Evolutionary conservation across 768 basidiomycete genomes (phyloP).

Genomic region (Tylopilus sp.): DNA sequence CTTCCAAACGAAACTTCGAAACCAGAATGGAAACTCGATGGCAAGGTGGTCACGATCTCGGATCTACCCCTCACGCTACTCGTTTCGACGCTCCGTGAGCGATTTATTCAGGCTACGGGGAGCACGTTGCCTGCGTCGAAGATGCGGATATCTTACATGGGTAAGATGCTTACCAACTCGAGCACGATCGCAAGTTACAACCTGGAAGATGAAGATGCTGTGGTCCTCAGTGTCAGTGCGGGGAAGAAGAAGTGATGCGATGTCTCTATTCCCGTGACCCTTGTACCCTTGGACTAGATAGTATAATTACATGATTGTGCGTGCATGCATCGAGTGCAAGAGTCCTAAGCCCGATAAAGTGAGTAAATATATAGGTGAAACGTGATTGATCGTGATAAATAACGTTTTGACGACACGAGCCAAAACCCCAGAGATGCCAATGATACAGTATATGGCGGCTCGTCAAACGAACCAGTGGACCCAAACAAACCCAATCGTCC

Average conservation of each 20-base stretch:
- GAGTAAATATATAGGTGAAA: conserved; percentile 16
- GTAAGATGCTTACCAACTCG: conserved; percentile 85
- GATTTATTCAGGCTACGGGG: conserved; percentile 75
- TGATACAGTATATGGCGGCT: conserved; percentile 1
- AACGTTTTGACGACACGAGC: not conserved
- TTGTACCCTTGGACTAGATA: conserved; percentile 6
- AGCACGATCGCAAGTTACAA: conserved; percentile 85
- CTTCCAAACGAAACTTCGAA: conserved; percentile 79
- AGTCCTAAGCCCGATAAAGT: conserved; percentile 13
- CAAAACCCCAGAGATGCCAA: conserved; percentile 8
- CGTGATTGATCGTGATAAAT: conserved; percentile 19
- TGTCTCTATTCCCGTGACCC: not conserved
- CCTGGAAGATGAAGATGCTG: conserved; percentile 84
- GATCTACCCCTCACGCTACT: conserved; percentile 83
- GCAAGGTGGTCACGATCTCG: conserved; percentile 67
- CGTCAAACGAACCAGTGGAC: not conserved
- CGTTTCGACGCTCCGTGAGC: conserved; percentile 87
- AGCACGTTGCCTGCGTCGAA: conserved; percentile 77
- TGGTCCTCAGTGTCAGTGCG: conserved; percentile 75
- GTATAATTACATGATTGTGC: conserved; percentile 12
- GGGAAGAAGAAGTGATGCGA: conserved; percentile 61
- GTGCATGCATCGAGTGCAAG: conserved; percentile 4
- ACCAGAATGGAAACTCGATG: conserved; percentile 93
- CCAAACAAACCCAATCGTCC: conserved; percentile 8
- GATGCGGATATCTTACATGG: conserved; percentile 73